Evolutionary conservation across 257 asterid genomes (phyloP), one percentile per base, ranked within the genome.

Genomic region (Solanum pinnatisectum): DNA sequence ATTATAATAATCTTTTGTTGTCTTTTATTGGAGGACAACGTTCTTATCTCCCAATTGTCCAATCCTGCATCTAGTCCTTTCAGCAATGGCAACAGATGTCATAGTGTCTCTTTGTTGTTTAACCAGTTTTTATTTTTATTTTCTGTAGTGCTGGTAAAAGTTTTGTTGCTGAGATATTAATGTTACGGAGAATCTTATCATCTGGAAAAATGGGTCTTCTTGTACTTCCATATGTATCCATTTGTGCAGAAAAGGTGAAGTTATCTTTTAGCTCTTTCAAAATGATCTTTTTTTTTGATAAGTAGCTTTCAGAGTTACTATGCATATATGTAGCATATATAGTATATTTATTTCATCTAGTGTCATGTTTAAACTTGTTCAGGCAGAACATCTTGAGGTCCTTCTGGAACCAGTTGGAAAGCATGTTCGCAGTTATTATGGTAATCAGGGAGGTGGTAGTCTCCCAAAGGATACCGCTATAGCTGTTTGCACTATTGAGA

Each of bases 401-500:
- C 95, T 97, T 88, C 88, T 97, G 89, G 98, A 97, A 89, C 98
- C 99, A 88, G 93, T 95, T 10, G 90, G 92, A 91, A 95, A 94
- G 91, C 98, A 92, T 87, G 99, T 97, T n/a, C 95, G 98, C 79
- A 96, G 99, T 92, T 96, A 93, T 92, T 97, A 96, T 89, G 99
- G 99, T 84, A 97, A 93, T 91, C 99, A 97, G 93, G 99, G 99
- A 79, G 98, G 98, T 76, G 95, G 99, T 84, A 91, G 94, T 87
- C 95, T 97, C 94, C 98, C 98, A 33, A 96, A 93, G 93, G 99
- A 97, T 88, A 97, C 99, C 16, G 90, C 98, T 84, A 94, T 97
- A 83, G 98, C 98, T 86, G 98, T 97, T 85, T 97, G 99, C 92
- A 97, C 99, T 40, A 97, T 97, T 20, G 99, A 97, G 94, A 97